Conservation (phyloP, 2,329 filamentous ascomycete genomes). For the Coniochaeta prunicola region DNA sequence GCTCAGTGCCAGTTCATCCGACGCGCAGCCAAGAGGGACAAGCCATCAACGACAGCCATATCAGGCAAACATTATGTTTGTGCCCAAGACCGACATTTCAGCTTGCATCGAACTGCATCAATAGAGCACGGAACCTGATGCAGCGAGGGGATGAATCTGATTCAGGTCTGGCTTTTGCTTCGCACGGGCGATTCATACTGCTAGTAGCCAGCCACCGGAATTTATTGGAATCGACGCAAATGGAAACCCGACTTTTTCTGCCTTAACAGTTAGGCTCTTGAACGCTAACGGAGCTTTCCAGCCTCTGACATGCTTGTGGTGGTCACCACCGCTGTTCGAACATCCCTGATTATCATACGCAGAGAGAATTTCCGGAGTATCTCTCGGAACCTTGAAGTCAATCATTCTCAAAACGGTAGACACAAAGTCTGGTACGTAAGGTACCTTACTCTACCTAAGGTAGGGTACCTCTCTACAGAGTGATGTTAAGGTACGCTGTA, state of each 20-base stretch:
- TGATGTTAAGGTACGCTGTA: too few relatives aligned
- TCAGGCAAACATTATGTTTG: not conserved
- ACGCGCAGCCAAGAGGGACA: not conserved
- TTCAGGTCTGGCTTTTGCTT: not conserved
- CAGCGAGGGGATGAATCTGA: not conserved
- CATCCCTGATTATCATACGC: too few relatives aligned
- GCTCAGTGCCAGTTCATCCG: not conserved
- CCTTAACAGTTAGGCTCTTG: not conserved
- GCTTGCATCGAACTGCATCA: not conserved
- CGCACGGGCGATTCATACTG: too few relatives aligned
- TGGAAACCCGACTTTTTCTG: not conserved
- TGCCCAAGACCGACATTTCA: not conserved
- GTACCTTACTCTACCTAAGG: too few relatives aligned
- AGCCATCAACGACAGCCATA: not conserved
- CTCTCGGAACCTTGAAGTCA: not conserved
- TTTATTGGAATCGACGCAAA: not conserved
- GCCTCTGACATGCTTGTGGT: not conserved
- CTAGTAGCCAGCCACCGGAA: not conserved
- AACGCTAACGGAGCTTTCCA: not conserved
- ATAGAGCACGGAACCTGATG: not conserved
- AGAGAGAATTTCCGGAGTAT: not conserved
- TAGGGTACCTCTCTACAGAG: too few relatives aligned
- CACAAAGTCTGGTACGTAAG: too few relatives aligned
- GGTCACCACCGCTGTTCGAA: too few relatives aligned
- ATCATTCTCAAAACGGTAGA: not conserved